A percentile compares a stretch with the other conserved stretches of the same genome.
These are phyloP conservation scores for Annulohypoxylon truncatum DNA, from an alignment of 2,329 filamentous ascomycete genomes.

Conservation along the genomic window DNA sequence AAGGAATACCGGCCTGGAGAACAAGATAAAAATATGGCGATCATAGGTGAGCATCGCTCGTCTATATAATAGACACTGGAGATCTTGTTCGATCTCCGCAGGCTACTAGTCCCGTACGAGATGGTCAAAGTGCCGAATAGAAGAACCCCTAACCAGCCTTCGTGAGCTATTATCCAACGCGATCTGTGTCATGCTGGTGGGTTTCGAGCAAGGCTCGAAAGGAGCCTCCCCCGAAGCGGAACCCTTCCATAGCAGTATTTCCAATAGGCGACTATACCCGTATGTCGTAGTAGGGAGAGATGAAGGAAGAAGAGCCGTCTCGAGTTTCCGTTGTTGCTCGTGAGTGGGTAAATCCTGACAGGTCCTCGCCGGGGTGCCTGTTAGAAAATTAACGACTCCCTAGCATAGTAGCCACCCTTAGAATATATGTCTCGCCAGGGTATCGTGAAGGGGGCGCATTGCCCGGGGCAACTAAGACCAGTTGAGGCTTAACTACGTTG, in stretches of 20 bases:
- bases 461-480: neutral
- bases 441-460: slow-evolving; percentile 9
- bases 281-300: slow-evolving; percentile 13
- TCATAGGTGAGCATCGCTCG: slow-evolving; percentile 27
- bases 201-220: slow-evolving; percentile 23
- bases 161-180: slow-evolving; percentile 37
- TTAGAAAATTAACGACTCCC: slow-evolving; percentile 8
- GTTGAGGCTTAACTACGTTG: slow-evolving; percentile 10
- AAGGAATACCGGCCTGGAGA: slow-evolving; percentile 43
- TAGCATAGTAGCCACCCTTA: neutral
- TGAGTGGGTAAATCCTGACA: slow-evolving; percentile 3
- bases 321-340: slow-evolving; percentile 29
- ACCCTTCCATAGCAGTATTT: slow-evolving; percentile 8
- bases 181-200: slow-evolving; percentile 42
- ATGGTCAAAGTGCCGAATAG: slow-evolving; percentile 24
- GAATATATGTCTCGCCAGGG: slow-evolving; percentile 21
- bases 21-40: slow-evolving; percentile 23
- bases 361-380: slow-evolving; percentile 16
- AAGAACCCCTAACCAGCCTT: slow-evolving; percentile 18
- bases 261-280: neutral
- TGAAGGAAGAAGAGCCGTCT: slow-evolving; percentile 27
- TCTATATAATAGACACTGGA: slow-evolving; percentile 38
- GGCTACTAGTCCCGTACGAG: slow-evolving; percentile 9
- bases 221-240: slow-evolving; percentile 28
- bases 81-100: slow-evolving; percentile 25